phyloP scores from a whole-genome alignment of 176 grass and related monocot species.

The Poa annua region DNA sequence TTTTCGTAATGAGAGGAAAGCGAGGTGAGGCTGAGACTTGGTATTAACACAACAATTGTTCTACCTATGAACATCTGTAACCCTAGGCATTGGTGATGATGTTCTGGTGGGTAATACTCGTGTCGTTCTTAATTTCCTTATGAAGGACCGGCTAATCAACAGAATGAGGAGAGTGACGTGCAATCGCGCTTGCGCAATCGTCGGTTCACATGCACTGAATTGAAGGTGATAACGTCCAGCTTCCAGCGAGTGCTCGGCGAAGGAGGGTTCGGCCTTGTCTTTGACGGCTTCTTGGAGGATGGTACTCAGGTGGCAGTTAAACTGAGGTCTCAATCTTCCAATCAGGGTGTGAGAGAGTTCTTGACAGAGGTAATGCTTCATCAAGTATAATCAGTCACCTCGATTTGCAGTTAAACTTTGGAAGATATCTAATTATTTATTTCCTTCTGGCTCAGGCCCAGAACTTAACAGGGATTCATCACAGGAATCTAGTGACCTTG shows the following conservation, averaged over 20 bases:
- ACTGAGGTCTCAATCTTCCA: slow-evolving; percentile 50
- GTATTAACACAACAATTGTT: background rate
- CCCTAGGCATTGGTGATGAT: background rate
- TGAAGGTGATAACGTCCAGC: slow-evolving; percentile 60
- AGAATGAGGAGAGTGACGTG: background rate
- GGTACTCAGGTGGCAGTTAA: slow-evolving; percentile 75
- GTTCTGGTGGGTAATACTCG: background rate
- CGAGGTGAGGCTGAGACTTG: slow-evolving; percentile 28
- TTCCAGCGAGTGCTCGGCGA: slow-evolving; percentile 58
- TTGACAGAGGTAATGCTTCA: slow-evolving; percentile 58
- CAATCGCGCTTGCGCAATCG: slow-evolving; percentile 41
- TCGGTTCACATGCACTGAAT: slow-evolving; percentile 58
- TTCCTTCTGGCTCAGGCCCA: slow-evolving; percentile 52
- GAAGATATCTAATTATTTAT: background rate
- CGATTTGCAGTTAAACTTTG: background rate
- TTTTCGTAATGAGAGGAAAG: slow-evolving; percentile 36
- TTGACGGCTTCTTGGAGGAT: slow-evolving; percentile 62
- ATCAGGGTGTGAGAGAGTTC: slow-evolving; percentile 62
- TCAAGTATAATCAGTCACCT: background rate
- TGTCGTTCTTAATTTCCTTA: background rate
- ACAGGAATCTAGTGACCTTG: slow-evolving; percentile 64
- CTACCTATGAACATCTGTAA: background rate
- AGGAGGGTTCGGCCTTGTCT: slow-evolving; percentile 75
- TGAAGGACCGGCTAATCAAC: slow-evolving; percentile 9
- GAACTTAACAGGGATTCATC: slow-evolving; percentile 65